Conservation (phyloP, 768 basidiomycete genomes). For the Hortiboletus campestris region DNA sequence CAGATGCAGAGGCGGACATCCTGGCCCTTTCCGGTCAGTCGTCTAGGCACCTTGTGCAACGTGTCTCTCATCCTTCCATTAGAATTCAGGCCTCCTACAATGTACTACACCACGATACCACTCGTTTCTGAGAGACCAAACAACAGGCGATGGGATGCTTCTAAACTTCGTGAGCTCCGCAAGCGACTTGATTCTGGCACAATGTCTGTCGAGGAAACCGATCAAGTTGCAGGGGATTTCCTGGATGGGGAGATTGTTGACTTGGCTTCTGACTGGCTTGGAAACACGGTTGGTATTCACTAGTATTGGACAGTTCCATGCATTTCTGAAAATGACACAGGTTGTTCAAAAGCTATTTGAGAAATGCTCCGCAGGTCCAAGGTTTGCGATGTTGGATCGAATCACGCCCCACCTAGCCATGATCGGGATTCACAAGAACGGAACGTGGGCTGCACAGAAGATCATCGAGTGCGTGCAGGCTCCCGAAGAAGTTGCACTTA, state of each 20-base stretch:
- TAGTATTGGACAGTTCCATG: not conserved
- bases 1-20: slow-evolving; percentile 82
- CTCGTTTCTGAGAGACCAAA: slow-evolving; percentile 80
- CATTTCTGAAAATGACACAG: slow-evolving; percentile 34
- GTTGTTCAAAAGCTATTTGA: slow-evolving; percentile 98
- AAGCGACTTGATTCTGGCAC: slow-evolving; percentile 91
- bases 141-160: slow-evolving; percentile 90
- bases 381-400: slow-evolving; percentile 90
- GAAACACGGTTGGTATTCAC: slow-evolving; percentile 64
- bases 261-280: slow-evolving; percentile 96
- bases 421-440: slow-evolving; percentile 99
- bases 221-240: slow-evolving; percentile 86
- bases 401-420: slow-evolving; percentile 91
- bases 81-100: slow-evolving; percentile 91
- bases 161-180: slow-evolving; percentile 89
- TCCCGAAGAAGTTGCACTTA: slow-evolving; percentile 80
- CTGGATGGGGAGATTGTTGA: slow-evolving; percentile 94
- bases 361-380: slow-evolving; percentile 70
- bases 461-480: slow-evolving; percentile 93
- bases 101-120: slow-evolving; percentile 97
- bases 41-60: not conserved
- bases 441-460: slow-evolving; percentile 99
- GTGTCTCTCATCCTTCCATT: slow-evolving; percentile 10
- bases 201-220: slow-evolving; percentile 82
- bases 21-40: slow-evolving; percentile 79